Percentiles rank a stretch among this genome's conserved stretches.
Conservation (phyloP, 2,329 filamentous ascomycete genomes). For the Trichoderma atrobrunneum region DNA sequence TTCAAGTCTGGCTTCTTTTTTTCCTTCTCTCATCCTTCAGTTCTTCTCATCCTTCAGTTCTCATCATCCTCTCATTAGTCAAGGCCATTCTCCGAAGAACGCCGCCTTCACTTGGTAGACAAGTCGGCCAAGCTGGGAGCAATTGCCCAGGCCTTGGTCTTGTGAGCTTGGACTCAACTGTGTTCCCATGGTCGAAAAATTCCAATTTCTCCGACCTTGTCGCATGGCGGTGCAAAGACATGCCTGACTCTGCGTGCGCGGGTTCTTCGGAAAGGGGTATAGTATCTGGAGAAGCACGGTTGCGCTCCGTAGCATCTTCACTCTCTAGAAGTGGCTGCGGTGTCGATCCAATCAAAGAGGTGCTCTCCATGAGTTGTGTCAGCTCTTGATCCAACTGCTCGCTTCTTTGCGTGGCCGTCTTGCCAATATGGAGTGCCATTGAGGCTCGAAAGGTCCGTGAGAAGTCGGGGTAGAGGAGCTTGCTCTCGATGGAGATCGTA, state of each 20-base stretch:
- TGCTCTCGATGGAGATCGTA: conserved; percentile 35
- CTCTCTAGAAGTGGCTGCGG: background rate
- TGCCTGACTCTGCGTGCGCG: background rate
- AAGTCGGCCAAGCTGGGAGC: background rate
- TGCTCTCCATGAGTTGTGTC: background rate
- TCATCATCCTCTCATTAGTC: background rate
- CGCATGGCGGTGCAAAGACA: background rate
- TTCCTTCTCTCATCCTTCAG: background rate
- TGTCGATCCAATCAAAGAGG: background rate
- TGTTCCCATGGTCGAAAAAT: background rate
- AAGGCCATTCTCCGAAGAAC: conserved; percentile 2
- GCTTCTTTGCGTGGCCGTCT: conserved; percentile 24
- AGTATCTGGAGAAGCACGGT: background rate
- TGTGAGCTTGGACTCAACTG: background rate
- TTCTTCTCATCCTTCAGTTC: background rate
- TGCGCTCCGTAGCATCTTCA: background rate
- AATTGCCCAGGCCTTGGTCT: background rate
- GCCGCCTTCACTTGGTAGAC: background rate
- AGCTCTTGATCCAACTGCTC: conserved; percentile 26
- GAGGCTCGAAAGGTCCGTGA: conserved; percentile 29
- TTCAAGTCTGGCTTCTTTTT: background rate
- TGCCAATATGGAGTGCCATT: conserved; percentile 31
- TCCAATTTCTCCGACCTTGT: background rate
- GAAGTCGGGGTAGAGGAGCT: conserved; percentile 34
- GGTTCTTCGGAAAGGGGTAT: background rate